Evolutionary conservation across 371 early-diverging fungal genomes (phyloP).

Genomic region (Nosema granulosis): DNA sequence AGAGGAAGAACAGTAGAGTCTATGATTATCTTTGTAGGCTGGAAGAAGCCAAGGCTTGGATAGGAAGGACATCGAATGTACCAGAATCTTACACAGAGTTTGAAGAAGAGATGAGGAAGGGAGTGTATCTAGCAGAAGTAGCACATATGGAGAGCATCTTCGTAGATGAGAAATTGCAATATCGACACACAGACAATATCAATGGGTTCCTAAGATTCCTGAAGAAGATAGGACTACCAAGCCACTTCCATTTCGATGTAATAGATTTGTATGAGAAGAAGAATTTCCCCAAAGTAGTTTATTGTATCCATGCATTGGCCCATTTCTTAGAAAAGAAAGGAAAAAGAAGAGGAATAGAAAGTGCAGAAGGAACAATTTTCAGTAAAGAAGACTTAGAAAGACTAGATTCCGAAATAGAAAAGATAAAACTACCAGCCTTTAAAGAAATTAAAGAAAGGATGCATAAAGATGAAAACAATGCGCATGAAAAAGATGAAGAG

Average conservation of each 20-base stretch:
- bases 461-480: no score
- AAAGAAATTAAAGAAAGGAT: slow-evolving; percentile 42
- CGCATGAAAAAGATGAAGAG: no score
- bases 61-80: slow-evolving; percentile 72
- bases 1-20: slow-evolving; percentile 80
- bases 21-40: slow-evolving; percentile 97
- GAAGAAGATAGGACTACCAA: slow-evolving; percentile 75
- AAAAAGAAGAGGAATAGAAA: slow-evolving; percentile 48
- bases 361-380: slow-evolving; percentile 56
- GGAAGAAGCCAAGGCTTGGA: slow-evolving; percentile 93
- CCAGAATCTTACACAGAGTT: slow-evolving; percentile 73
- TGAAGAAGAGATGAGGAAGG: slow-evolving; percentile 79
- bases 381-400: slow-evolving; percentile 52
- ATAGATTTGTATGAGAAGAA: slow-evolving; percentile 96
- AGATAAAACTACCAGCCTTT: slow-evolving; percentile 56
- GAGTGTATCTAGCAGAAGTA: slow-evolving; percentile 82
- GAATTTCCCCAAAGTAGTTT: slow-evolving; percentile 97
- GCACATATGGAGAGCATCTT: slow-evolving; percentile 82
- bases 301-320: slow-evolving; percentile 95
- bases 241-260: slow-evolving; percentile 88
- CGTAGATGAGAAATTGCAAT: slow-evolving; percentile 75
- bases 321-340: slow-evolving; percentile 65
- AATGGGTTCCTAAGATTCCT: slow-evolving; percentile 81
- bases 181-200: slow-evolving; percentile 94
- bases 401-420: slow-evolving; percentile 59